These are phyloP conservation scores for Colletotrichum orchidophilum DNA, from an alignment of 2,329 filamentous ascomycete genomes.

Conservation along the genomic window DNA sequence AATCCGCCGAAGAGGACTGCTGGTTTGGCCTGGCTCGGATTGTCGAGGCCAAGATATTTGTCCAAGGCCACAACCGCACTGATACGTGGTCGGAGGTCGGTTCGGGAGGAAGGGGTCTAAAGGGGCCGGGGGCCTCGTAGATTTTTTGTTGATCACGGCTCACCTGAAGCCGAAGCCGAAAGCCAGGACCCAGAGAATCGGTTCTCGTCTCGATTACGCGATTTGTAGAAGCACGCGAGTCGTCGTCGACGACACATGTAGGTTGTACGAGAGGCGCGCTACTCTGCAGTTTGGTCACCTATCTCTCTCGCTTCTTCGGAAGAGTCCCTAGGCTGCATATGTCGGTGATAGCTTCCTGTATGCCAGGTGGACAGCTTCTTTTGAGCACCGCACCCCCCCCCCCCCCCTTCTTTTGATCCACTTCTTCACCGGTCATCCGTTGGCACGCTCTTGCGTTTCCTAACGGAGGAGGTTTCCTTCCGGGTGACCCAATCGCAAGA, in stretches of 20 bases:
- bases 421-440: slow-evolving; percentile 28
- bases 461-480: not conserved
- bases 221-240: not conserved
- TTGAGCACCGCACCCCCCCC: not conserved
- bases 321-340: slow-evolving; percentile 15
- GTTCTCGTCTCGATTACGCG: slow-evolving; percentile 5
- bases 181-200: slow-evolving; percentile 5
- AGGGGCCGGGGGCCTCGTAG: too few species aligned
- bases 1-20: not conserved
- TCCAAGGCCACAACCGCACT: not conserved
- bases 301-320: not conserved
- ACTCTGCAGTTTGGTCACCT: not conserved
- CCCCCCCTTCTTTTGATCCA: not conserved
- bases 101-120: not conserved
- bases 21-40: not conserved
- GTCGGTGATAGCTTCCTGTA: slow-evolving; percentile 6
- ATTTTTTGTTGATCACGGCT: not conserved
- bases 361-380: not conserved
- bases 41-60: not conserved
- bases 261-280: not conserved
- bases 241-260: not conserved
- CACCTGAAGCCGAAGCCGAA: slow-evolving; percentile 4
- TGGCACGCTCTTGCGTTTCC: not conserved
- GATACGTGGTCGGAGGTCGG: not conserved
- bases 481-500: slow-evolving; percentile 14